phyloP scores from a whole-genome alignment of 352 stramenopile species.

The Phytophthora aleatoria region DNA sequence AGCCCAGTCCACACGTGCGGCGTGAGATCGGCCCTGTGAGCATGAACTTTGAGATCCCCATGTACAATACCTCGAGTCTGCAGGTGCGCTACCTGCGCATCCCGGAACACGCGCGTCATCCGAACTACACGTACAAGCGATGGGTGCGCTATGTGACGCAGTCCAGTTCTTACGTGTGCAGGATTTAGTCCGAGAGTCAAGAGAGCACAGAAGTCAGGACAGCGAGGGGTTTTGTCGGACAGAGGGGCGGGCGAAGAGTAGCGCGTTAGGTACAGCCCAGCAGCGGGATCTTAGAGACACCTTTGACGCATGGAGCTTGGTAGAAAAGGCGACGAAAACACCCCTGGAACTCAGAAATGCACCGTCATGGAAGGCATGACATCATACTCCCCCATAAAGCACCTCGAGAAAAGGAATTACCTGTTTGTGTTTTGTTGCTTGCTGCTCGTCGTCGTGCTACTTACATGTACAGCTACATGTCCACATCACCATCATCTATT shows the following conservation, averaged over 20 bases:
- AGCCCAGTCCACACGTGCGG: slow-evolving; percentile 76
- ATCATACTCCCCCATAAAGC: slow-evolving; percentile 26
- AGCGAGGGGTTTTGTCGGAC: background rate
- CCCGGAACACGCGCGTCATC: slow-evolving; percentile 93
- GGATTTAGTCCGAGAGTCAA: slow-evolving; percentile 74
- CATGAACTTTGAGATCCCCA: slow-evolving; percentile 99
- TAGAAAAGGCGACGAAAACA: slow-evolving; percentile 21
- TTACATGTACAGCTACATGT: too few relatives aligned
- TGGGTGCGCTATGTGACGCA: slow-evolving; percentile 99
- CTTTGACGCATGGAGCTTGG: slow-evolving; percentile 34
- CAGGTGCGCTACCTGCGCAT: slow-evolving; percentile 98
- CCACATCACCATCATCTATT: slow-evolving; percentile 7
- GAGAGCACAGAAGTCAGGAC: background rate
- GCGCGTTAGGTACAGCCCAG: slow-evolving; percentile 24
- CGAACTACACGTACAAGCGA: slow-evolving; percentile 98
- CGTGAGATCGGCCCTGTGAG: slow-evolving; percentile 97
- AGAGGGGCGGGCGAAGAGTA: slow-evolving; percentile 8
- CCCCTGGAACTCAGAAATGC: slow-evolving; percentile 24
- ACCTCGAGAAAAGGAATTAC: slow-evolving; percentile 33
- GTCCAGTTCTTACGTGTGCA: slow-evolving; percentile 97
- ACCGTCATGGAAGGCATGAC: slow-evolving; percentile 31
- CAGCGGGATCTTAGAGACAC: slow-evolving; percentile 40
- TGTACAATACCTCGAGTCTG: slow-evolving; percentile 99
- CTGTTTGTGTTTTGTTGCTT: slow-evolving; percentile 36
- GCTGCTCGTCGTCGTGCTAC: too few relatives aligned